Base-by-base conservation (phyloP, 306 rosid genomes). In the Biancaea sappan region DNA sequence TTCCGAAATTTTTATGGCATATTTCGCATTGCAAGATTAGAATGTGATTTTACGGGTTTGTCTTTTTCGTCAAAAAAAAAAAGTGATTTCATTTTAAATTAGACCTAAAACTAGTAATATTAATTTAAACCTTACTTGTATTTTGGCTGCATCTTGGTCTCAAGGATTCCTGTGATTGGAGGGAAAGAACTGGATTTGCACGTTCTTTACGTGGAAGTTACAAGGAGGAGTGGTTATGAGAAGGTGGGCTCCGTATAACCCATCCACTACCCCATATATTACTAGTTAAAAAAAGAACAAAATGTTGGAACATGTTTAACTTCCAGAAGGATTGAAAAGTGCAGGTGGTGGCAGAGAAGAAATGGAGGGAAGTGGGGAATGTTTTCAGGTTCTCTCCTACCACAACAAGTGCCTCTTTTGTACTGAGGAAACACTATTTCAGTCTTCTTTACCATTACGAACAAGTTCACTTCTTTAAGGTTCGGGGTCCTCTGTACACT, bases 341-440 rank as follows among this genome's bases (percentile, higher is more conserved):
- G 35, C 53, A 91, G 98, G 97, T 95, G n/a, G 96, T 95, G 53
- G 96, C 80, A 25, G 99, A 95, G 80, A 94, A 95, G 85, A 95
- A 92, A 78, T 95, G 99, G 99, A 95, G 99, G 87, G 98, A 95
- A 90, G 97, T 92, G 60, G 96, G 98, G n/a, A 78, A 67, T 59
- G 73, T 87, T 0, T 95, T 95, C 79, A 92, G 63, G 79, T 95
- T 95, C 80, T 87, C 97, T 46, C 85, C 99, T 3, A 90, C 98
- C 0, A 92, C 98, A 19, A 92, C 98, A 1, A 95, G 99, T 54
- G 98, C 99, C 78, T 95, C 99, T 4, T 95, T 87, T 78, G 98
- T 95, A 11, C 68, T 95, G 56, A 90, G 92, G 70, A 95, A 92
- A 54, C 99, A 92, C 77, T 95, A 95, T 74, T 77, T 73, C 4